Percentiles rank a stretch among this genome's conserved stretches.
phyloP scores from a whole-genome alignment of 768 basidiomycete species.

The Mycena belliarum region DNA sequence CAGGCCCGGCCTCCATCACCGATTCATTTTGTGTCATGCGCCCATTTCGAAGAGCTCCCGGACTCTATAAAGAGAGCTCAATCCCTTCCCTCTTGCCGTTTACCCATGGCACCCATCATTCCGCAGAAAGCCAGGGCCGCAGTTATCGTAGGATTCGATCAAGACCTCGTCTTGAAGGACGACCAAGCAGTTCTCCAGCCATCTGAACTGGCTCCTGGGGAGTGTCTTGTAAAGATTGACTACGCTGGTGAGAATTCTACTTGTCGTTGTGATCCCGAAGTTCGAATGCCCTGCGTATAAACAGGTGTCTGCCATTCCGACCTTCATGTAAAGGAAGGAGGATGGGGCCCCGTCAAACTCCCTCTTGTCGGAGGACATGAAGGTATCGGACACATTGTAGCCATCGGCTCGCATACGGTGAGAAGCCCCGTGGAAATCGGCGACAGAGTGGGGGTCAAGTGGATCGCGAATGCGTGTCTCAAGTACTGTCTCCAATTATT shows the following conservation, averaged over 20 bases:
- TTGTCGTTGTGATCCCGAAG: background rate
- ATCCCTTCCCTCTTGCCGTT: background rate
- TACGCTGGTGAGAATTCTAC: constrained; percentile 51
- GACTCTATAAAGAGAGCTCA: background rate
- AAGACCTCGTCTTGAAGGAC: constrained; percentile 33
- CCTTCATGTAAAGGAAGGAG: constrained; percentile 63
- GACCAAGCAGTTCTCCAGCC: constrained; percentile 61
- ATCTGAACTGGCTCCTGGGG: constrained; percentile 55
- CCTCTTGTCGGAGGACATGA: constrained; percentile 80
- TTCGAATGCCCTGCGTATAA: background rate
- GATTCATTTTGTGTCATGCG: too few species aligned
- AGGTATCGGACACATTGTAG: constrained; percentile 76
- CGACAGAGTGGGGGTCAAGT: constrained; percentile 79
- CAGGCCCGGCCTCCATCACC: too few species aligned
- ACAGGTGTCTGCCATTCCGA: constrained; percentile 69
- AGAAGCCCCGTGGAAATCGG: constrained; percentile 59
- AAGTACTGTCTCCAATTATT: constrained; percentile 26
- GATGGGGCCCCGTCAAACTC: constrained; percentile 60
- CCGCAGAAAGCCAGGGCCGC: constrained; percentile 41
- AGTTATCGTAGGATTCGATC: constrained; percentile 31
- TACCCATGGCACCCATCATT: constrained; percentile 23
- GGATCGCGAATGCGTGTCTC: constrained; percentile 48
- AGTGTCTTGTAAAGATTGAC: constrained; percentile 72
- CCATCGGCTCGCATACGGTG: constrained; percentile 64
- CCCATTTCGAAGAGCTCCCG: background rate